Percentiles rank a stretch among this genome's conserved stretches.
Evolutionary conservation across 805 yeast species (phyloP).

Genomic region (Yamadazyma tumulicola): DNA sequence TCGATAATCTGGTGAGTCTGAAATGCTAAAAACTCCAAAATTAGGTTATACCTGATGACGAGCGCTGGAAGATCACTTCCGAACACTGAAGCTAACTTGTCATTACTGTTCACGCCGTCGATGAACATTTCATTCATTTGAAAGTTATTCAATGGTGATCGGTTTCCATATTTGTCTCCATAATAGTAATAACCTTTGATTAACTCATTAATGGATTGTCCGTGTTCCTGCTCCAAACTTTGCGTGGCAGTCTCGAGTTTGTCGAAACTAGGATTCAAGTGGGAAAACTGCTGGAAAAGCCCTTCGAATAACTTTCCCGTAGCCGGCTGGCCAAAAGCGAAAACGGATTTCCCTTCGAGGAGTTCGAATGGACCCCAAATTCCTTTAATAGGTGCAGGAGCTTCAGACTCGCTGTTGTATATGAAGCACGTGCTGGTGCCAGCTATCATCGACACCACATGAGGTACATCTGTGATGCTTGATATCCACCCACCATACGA

Average conservation of each 20-base stretch:
- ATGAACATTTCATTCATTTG: conserved; percentile 46
- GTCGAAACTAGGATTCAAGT: conserved; percentile 9
- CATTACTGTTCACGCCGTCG: conserved; percentile 37
- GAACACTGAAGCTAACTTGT: conserved; percentile 15
- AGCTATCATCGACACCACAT: conserved; percentile 48
- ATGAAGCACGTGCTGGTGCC: conserved; percentile 62
- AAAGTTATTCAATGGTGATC: conserved; percentile 54
- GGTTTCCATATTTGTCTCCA: conserved; percentile 57
- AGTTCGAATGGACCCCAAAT: conserved; percentile 59
- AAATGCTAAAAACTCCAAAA: conserved; percentile 49
- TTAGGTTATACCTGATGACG: conserved; percentile 41
- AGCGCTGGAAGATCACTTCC: conserved; percentile 31
- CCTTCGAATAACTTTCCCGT: conserved; percentile 53
- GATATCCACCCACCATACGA: conserved; percentile 57
- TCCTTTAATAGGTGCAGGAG: conserved; percentile 33
- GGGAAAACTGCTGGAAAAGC: conserved; percentile 32
- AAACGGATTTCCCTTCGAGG: conserved; percentile 18
- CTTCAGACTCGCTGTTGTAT: conserved; percentile 13
- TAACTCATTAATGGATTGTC: conserved; percentile 17
- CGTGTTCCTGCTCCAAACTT: conserved; percentile 16
- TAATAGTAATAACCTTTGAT: conserved; percentile 41
- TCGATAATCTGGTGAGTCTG: conserved; percentile 41
- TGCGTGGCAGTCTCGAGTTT: conserved; percentile 20
- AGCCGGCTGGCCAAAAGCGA: conserved; percentile 58
- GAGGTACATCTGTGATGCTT: conserved; percentile 21